Evolutionary conservation across 345 rosid species (phyloP), one percentile per base, ranked within the genome.

Genomic region (Rhodamnia rubescens): DNA sequence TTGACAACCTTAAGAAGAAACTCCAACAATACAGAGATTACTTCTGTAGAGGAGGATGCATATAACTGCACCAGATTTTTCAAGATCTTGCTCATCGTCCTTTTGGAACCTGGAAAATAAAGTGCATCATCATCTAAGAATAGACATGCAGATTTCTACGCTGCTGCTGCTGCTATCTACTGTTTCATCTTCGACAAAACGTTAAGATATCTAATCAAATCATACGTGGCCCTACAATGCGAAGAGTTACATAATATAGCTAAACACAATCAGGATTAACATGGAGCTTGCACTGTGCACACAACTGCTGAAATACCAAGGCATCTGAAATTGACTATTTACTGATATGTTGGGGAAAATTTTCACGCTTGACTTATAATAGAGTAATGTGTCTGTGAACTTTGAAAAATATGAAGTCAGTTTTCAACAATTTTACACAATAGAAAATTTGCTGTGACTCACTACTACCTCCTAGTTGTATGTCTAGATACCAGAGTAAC

Each of bases 41-140:
- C 91, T 91, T 96, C 98, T 29, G 96, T 90, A 36, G 98, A 87
- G 90, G 88, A 94, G 69, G 96, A 92, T 87, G 94, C 87, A 89
- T 91, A 94, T 81, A 96, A 89, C 89, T 87, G 92, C 82, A 91
- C 88, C 44, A 97, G 93, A 88, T 32, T 85, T 87, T 92, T 95
- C 87, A 91, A 88, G 75, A 89, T 92, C 92, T 90, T 92, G 84
- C 78, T 86, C 47, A 75, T 88, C 81, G 85, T 92, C 89, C 90
- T 95, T 89, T 91, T 93, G 74, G 88, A 88, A 85, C 95, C 98
- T 95, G 98, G 89, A 91, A 88, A 54, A 22, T 84, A 21, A 84
- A 87, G 32, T 83, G 85, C 40, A 53, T 57, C 61, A 55, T 55
- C 52, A 86, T 82, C 55, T 44, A 52, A 52, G 21, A 84, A 18